Percentiles rank a stretch among this genome's conserved stretches.
phyloP scores from a whole-genome alignment of 1,284 basidiomycete genomes.

The Waitea zeae region DNA sequence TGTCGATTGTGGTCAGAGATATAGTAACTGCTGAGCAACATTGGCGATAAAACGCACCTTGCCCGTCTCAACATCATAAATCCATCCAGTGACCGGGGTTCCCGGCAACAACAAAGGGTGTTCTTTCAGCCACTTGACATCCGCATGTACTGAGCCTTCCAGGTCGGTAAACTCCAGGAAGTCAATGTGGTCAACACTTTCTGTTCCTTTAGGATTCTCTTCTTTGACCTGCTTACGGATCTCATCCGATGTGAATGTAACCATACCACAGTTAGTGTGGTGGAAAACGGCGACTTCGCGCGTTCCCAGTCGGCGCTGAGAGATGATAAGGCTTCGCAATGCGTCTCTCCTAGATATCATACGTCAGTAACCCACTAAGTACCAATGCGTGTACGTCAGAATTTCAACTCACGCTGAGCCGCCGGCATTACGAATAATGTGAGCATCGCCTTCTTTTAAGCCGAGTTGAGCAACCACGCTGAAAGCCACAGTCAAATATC shows the following conservation, averaged over 20 bases:
- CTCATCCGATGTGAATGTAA: constrained; percentile 33
- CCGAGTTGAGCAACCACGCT: constrained; percentile 43
- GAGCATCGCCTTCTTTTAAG: constrained; percentile 45
- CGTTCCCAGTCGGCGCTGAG: constrained; percentile 49
- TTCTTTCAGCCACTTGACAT: constrained; percentile 36
- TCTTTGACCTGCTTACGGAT: constrained; percentile 33
- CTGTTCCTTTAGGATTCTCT: constrained; percentile 18
- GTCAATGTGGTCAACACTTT: constrained; percentile 31
- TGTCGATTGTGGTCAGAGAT: too few relatives aligned
- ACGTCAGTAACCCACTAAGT: too few relatives aligned
- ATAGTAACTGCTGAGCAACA: too few relatives aligned
- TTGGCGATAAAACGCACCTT: constrained; percentile 24
- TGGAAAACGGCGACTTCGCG: constrained; percentile 48
- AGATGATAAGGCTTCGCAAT: constrained; percentile 47
- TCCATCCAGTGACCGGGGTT: constrained; percentile 42
- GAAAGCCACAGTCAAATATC: constrained; percentile 3
- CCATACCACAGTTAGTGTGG: constrained; percentile 55
- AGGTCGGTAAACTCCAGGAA: constrained; percentile 39
- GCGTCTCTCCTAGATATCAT: constrained; percentile 29
- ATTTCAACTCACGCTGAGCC: constrained; percentile 41
- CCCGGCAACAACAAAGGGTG: constrained; percentile 36
- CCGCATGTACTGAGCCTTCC: constrained; percentile 34
- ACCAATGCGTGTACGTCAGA: too few relatives aligned
- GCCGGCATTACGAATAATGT: constrained; percentile 54
- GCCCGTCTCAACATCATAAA: constrained; percentile 45